Base-by-base conservation (phyloP, 2,329 filamentous ascomycete genomes). In the Colletotrichum siamense region DNA sequence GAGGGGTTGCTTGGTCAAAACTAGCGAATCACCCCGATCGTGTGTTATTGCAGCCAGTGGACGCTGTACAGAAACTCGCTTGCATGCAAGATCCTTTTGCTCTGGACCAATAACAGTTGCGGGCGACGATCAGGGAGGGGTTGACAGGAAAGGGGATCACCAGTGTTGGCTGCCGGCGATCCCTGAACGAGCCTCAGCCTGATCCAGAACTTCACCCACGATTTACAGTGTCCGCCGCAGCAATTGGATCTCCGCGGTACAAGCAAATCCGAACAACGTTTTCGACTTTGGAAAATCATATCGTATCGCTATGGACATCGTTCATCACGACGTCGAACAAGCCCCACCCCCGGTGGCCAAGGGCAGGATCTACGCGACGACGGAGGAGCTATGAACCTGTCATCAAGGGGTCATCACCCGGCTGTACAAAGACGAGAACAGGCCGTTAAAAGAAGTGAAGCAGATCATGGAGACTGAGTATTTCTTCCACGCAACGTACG, bases 391-490 rank as follows among this genome's bases (percentile, higher is more conserved):
- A 1, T 72, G 73, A 62, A 15, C 44, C 3, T 39, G 28, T 16
- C 52, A 71, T 22, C 68, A 63, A 8, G 55, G 4, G 2, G 62
- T 28, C 36, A 69, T 63, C 36, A 18, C 16, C 8, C 57, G 62
- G 4, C 73, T 75, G 4, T 71, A 72, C n/a, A 36, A 32, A 13
- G 30, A 52, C 3, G 62, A 75, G 12, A 72, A 62, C 6, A 71
- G 15, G 52, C 8, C 68, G 3, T 26, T 75, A n/a, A 75, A 67
- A 8, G 32, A 75, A 22, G 62, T 75, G 1, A 75, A 18, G 16
- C n/a, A 44, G 15, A 55, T 72, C 10, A 72, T 75, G 73, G 69
- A 75, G 26, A 8, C 36, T 9, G 61, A 75, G 8, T 72, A 71
- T 12, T 61, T 13, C 39, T 63, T 75, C 15, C 28, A 12, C 30